These are phyloP conservation scores for Myxozyma vanderwaltii DNA, from an alignment of 805 yeast species.

Conservation along the genomic window DNA sequence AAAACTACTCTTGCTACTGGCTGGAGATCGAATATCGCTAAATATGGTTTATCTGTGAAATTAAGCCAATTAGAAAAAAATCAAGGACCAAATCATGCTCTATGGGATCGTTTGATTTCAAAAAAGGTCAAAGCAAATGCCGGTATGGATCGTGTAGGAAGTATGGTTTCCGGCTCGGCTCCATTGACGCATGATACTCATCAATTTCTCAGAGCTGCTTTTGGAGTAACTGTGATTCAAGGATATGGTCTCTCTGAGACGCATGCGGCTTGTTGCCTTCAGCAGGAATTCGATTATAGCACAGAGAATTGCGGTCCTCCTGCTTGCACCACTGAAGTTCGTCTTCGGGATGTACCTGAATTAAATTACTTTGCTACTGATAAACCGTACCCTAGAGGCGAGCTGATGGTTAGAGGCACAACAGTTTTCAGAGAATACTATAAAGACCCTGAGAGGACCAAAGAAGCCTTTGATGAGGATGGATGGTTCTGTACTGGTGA, in stretches of 20 bases:
- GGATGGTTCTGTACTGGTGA: conserved; percentile 52
- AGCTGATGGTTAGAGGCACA: conserved; percentile 64
- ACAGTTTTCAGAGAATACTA: conserved; percentile 60
- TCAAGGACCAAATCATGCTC: conserved; percentile 44
- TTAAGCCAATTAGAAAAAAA: conserved; percentile 43
- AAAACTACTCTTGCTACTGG: conserved; percentile 50
- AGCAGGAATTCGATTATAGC: conserved; percentile 49
- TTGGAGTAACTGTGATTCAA: conserved; percentile 58
- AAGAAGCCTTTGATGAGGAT: conserved; percentile 51
- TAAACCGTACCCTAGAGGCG: conserved; percentile 56
- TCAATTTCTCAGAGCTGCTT: conserved; percentile 60
- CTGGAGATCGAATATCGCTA: conserved; percentile 48
- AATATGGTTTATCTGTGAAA: conserved; percentile 50
- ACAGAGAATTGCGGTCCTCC: conserved; percentile 63
- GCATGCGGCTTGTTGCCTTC: conserved; percentile 35
- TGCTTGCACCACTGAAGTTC: conserved; percentile 57
- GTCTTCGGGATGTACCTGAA: conserved; percentile 65
- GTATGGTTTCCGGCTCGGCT: conserved; percentile 62
- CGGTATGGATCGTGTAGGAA: conserved; percentile 52
- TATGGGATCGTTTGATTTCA: conserved; percentile 46
- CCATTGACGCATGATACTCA: conserved; percentile 68
- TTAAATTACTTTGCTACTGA: conserved; percentile 54
- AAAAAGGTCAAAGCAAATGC: conserved; percentile 50
- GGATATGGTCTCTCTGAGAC: conserved; percentile 77
- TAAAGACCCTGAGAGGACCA: conserved; percentile 59